Evolutionary conservation across 2,329 filamentous ascomycete genomes (phyloP).

Genomic region (Trichoderma arundinaceum): DNA sequence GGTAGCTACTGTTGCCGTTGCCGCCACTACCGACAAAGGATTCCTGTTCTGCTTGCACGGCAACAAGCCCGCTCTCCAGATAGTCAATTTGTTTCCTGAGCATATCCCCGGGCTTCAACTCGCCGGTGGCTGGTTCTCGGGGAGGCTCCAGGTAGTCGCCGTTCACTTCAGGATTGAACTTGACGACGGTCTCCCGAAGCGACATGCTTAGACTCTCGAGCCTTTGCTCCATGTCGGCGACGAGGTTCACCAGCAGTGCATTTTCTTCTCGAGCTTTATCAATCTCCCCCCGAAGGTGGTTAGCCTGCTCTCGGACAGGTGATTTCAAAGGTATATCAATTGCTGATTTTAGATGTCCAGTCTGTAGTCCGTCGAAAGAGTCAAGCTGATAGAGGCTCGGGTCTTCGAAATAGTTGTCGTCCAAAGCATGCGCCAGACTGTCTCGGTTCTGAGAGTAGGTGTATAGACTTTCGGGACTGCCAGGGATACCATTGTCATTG

Average conservation of each 20-base stretch:
- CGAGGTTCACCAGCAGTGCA: constrained; percentile 39
- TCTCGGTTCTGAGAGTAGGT: constrained; percentile 67
- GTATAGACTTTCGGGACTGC: constrained; percentile 78
- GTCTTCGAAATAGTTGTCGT: constrained; percentile 75
- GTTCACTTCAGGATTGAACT: constrained; percentile 63
- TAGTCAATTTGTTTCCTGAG: constrained; percentile 70
- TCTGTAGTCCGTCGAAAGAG: constrained; percentile 57
- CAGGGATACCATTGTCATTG: constrained; percentile 64
- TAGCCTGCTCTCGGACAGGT: constrained; percentile 60
- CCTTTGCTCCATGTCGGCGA: constrained; percentile 47
- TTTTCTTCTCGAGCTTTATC: constrained; percentile 56
- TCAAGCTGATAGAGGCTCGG: constrained; percentile 75
- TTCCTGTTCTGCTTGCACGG: constrained; percentile 64
- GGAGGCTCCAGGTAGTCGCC: constrained; percentile 53
- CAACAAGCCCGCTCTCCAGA: constrained; percentile 68
- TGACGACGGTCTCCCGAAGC: constrained; percentile 69
- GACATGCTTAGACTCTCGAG: constrained; percentile 71
- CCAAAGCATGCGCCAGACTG: constrained; percentile 60
- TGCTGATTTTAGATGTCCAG: constrained; percentile 36
- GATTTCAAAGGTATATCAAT: constrained; percentile 66
- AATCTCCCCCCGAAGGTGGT: constrained; percentile 55
- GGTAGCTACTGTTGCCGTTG: constrained; percentile 36
- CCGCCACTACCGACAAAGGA: constrained; percentile 39
- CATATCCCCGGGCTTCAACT: constrained; percentile 52
- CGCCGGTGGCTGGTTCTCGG: constrained; percentile 37